Base-by-base conservation (phyloP, 1,139 yeast genomes). In the Yamadazyma friedrichii region DNA sequence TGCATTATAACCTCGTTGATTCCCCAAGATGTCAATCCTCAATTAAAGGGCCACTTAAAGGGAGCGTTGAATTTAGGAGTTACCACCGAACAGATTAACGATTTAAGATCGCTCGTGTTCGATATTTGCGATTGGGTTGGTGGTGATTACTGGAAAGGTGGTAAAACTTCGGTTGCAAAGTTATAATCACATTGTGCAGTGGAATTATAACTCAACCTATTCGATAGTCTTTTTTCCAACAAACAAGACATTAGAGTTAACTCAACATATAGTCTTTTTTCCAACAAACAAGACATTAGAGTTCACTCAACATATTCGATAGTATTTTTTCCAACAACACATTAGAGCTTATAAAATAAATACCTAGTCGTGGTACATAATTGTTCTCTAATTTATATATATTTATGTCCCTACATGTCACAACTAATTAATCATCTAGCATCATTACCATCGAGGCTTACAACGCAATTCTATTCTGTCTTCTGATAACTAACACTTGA, bases 21-120 rank as follows among this genome's bases (percentile, higher is more conserved):
- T 11, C 97, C 97, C 0, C 96, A 88, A 58, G 95, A 89, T 59
- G 96, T 89, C n/a, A 88, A 86, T 51, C 96, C 96, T 0, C 96
- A 89, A 56, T 70, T 89, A 49, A 88, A 88, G 62, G 97, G 97
- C 0, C 97, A 89, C 58, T 70, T 89, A 47, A 79, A 75, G 55
- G 97, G 97, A 0, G 96, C 96, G 0, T 45, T 82, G 41, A 88
- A 88, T 54, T 78, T 82, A 31, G 96, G 96, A 0, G 87, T 87
- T 9, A 69, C 86, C 3, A 58, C 60, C 34, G 86, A 82, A 38
- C 87, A 85, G 47, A 70, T 88, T 37, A 69, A 70, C 42, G 80
- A 78, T 5, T 74, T 80, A 15, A 69, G 95, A 42, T 67, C 64
- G 15, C 56, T 89, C 67, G 82, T 87, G 6, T 74, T 88, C 43